These are phyloP conservation scores for Fusarium annulatum DNA, from an alignment of 2,329 filamentous ascomycete species.

Conservation along the genomic window DNA sequence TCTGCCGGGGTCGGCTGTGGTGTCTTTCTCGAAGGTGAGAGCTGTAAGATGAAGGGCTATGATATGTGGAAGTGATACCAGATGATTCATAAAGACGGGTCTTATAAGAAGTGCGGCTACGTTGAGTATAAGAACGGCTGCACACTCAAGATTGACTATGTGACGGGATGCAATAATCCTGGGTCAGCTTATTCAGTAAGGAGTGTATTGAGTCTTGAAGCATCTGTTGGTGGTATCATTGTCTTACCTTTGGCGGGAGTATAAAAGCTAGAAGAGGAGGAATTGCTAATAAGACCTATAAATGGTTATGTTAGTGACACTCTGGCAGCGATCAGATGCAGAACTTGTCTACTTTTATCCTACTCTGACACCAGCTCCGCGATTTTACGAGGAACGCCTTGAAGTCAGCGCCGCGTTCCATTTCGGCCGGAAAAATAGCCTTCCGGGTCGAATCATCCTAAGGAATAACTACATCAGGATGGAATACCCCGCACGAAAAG, in stretches of 20 bases:
- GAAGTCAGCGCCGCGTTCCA: rapidly evolving
- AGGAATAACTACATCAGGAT: no score
- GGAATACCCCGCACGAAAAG: neutral
- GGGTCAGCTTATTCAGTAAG: neutral
- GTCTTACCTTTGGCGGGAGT: no score
- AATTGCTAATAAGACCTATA: neutral
- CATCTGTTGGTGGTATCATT: rapidly evolving
- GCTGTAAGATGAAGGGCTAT: neutral
- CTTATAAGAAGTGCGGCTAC: neutral
- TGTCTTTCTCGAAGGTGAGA: neutral
- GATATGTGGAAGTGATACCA: neutral
- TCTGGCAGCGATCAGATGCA: neutral
- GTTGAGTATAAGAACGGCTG: neutral
- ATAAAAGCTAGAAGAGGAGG: rapidly evolving
- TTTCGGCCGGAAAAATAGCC: neutral
- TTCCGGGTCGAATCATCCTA: neutral
- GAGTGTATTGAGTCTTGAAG: neutral
- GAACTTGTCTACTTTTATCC: rapidly evolving
- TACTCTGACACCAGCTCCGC: neutral
- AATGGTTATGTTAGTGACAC: neutral
- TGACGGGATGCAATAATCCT: neutral
- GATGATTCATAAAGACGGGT: rapidly evolving
- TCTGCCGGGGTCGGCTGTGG: neutral
- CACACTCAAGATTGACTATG: neutral
- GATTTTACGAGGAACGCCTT: neutral